Conservation (phyloP, 345 rosid species). For the Rhizophora mangle region DNA sequence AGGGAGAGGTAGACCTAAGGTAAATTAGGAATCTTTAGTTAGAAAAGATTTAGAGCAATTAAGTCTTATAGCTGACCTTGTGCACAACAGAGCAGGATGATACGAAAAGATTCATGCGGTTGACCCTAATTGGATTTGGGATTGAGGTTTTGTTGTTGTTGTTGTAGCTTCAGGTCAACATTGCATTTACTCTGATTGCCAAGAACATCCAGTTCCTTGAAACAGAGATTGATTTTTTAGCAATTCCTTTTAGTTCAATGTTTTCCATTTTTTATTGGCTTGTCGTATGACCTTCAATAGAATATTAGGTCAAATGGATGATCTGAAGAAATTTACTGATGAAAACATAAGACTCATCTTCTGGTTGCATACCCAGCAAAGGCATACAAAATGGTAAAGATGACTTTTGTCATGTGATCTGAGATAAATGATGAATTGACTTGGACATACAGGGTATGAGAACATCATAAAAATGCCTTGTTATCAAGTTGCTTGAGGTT, state of each 20-base stretch:
- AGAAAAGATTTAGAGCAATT: no score
- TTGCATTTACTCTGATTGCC: neutral
- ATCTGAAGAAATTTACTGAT: neutral
- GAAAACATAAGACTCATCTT: neutral
- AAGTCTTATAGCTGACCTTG: no score
- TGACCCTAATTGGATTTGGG: no score
- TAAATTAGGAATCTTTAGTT: no score
- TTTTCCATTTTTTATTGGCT: conserved; percentile 1
- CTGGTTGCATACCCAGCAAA: neutral
- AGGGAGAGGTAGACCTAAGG: no score
- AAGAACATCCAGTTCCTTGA: neutral
- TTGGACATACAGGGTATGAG: neutral
- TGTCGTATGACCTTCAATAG: neutral
- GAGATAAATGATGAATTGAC: neutral
- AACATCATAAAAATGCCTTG: neutral
- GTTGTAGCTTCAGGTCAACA: neutral
- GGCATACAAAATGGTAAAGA: neutral
- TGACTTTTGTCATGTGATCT: neutral
- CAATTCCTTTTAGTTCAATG: neutral
- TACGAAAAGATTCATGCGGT: no score
- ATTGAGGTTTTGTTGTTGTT: no score
- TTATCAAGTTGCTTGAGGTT: neutral
- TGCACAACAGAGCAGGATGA: no score
- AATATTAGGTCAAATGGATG: neutral
- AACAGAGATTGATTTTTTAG: neutral